Percentiles rank a stretch among this genome's conserved stretches.
Conservation (phyloP, 768 basidiomycete genomes). For the Collybiopsis confluens region DNA sequence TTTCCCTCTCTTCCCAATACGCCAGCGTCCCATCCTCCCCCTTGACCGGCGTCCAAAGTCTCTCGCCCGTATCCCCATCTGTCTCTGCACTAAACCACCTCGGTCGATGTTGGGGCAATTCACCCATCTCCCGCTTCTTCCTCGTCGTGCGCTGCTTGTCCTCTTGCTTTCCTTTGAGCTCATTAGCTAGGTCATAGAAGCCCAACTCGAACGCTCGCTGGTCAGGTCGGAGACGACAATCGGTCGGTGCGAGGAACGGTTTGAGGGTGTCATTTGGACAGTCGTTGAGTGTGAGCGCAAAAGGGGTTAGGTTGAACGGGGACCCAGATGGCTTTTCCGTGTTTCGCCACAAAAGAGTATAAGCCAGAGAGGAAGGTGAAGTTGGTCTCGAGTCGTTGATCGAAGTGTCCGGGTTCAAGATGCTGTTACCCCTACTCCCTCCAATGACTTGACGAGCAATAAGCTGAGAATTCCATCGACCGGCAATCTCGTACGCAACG, state of each 20-base stretch:
- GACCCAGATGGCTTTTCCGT: conserved; percentile 71
- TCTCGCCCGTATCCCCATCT: conserved; percentile 85
- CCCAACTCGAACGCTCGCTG: conserved; percentile 93
- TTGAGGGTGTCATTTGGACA: conserved; percentile 67
- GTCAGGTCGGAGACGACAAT: conserved; percentile 89
- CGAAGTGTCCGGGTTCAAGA: conserved; percentile 68
- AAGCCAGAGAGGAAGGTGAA: conserved; percentile 53
- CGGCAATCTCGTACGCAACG: conserved; percentile 84
- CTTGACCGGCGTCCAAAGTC: conserved; percentile 76
- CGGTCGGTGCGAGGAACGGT: conserved; percentile 80
- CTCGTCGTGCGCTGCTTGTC: conserved; percentile 77
- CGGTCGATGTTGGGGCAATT: conserved; percentile 65
- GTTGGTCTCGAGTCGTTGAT: conserved; percentile 40
- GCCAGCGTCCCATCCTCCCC: conserved; percentile 46
- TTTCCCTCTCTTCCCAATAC: conserved; percentile 83
- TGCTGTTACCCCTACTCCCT: conserved; percentile 35
- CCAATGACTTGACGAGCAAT: conserved; percentile 74
- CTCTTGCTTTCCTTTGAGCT: conserved; percentile 75
- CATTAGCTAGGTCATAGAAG: conserved; percentile 78
- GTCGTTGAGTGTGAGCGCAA: conserved; percentile 89
- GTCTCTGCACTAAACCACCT: conserved; percentile 85
- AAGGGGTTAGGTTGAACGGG: conserved; percentile 95
- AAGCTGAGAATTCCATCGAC: conserved; percentile 93
- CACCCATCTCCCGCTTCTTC: conserved; percentile 70
- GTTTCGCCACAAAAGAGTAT: conserved; percentile 90